Base-by-base conservation (phyloP, 495 filamentous ascomycete species). In the Talaromyces proteolyticus region DNA sequence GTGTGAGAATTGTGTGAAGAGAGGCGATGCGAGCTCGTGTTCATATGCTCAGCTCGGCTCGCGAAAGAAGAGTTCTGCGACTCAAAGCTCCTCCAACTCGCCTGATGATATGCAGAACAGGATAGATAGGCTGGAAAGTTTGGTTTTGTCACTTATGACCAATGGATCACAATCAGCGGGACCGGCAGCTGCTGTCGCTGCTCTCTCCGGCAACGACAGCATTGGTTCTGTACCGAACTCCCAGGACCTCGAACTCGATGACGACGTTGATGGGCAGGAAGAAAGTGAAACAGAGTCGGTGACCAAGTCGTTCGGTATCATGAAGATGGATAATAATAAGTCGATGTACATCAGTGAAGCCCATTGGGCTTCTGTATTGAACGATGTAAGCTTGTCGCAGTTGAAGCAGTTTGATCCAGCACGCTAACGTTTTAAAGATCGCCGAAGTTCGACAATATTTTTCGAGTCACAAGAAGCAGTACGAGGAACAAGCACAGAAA, bases 61-160 rank as follows among this genome's bases (percentile, higher is more conserved):
- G 40, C 85, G 91, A 55, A 89, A 87, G 63, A 94, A 88, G 77
- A 82, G 78, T 59, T 67, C 78, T 49, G 67, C 79, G 62, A 79
- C 80, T 50, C 68, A 75, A 49, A 66, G 69, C 54, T 70, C 80
- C 60, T 69, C 74, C 56, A 71, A 78, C 47, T 75, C 86, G 12
- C 82, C 93, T 22, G 92, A 95, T 77, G 93, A 96, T 66, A 99
- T 99, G 93, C 93, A 99, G 69, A 94, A 91, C 60, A 87, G 93
- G 63, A 99, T 99, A 68, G 90, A 99, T 71, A 85, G 93, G 56
- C 69, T 99, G 56, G 93, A 99, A 78, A 87, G 91, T 46, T 72
- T 99, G 61, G 93, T 99, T 47, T 66, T 99, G 46, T 94, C 89
- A 3, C 72, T 99, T 67, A 97, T 99, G 93, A 92, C 91, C 55